These are phyloP conservation scores for Rhizopus sp. DNA, from an alignment of 371 early-diverging fungal species.

Conservation along the genomic window DNA sequence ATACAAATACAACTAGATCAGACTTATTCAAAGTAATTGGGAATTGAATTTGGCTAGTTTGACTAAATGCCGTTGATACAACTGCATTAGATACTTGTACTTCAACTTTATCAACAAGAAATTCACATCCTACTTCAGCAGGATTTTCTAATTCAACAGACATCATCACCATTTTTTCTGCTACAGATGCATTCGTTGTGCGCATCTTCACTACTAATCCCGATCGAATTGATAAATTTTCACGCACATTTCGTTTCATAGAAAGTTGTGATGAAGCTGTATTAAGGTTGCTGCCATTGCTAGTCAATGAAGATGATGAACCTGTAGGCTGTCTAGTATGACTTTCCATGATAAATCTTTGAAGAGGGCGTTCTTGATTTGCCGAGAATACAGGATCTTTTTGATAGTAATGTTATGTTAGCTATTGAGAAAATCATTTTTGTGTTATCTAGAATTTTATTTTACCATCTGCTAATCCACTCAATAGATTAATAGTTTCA, in stretches of 20 bases:
- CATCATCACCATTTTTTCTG: conserved; percentile 71
- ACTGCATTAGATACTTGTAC: conserved; percentile 66
- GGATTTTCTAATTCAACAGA: conserved; percentile 71
- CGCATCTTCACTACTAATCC: conserved; percentile 65
- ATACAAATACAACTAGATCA: conserved; percentile 64
- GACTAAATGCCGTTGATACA: conserved; percentile 45
- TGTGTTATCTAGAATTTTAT: too few species aligned
- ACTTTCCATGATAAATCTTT: conserved; percentile 44
- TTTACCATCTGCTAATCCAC: conserved; percentile 49
- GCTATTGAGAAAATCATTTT: too few species aligned
- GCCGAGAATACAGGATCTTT: conserved; percentile 36
- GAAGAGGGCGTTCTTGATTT: conserved; percentile 20
- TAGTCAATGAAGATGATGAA: conserved; percentile 22
- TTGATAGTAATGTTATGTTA: too few species aligned
- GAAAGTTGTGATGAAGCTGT: conserved; percentile 27
- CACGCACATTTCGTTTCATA: conserved; percentile 52
- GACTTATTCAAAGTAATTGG: conserved; percentile 53
- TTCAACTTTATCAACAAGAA: conserved; percentile 56
- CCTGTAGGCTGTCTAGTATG: conserved; percentile 26
- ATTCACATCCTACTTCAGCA: conserved; percentile 55
- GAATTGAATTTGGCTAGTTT: conserved; percentile 30
- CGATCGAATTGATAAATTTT: conserved; percentile 54
- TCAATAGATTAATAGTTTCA: conserved; percentile 60
- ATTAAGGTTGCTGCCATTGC: too few species aligned
- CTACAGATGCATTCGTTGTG: conserved; percentile 64